Conservation (phyloP, 2,329 filamentous ascomycete genomes). For the Beauveria rudraprayagi region DNA sequence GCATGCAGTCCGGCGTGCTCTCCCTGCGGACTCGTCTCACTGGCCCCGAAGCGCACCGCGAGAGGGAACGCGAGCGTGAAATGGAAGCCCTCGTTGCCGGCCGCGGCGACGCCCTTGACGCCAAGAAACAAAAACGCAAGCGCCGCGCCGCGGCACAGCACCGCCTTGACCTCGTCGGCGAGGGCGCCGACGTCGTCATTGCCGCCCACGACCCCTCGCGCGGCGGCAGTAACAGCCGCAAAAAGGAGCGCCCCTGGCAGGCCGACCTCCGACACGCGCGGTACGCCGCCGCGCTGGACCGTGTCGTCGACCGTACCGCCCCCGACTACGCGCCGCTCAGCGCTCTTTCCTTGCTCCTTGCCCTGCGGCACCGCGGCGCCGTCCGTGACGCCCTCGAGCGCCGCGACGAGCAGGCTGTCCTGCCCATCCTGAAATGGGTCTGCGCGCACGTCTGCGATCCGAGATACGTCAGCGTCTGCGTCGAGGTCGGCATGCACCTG, state of each 20-base stretch:
- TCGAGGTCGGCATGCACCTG: constrained; percentile 74
- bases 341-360: constrained; percentile 70
- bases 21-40: constrained; percentile 84
- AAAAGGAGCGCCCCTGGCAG: constrained; percentile 71
- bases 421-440: constrained; percentile 79
- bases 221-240: constrained; percentile 29
- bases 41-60: constrained; percentile 68
- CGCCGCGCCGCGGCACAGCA: constrained; percentile 36
- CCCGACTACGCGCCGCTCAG: constrained; percentile 51
- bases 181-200: constrained; percentile 82
- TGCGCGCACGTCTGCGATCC: constrained; percentile 75
- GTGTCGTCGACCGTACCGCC: constrained; percentile 52
- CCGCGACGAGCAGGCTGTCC: constrained; percentile 71
- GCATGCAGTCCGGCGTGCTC: constrained; percentile 89
- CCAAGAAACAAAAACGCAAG: constrained; percentile 62
- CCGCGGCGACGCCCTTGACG: constrained; percentile 69
- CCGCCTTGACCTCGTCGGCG: constrained; percentile 71
- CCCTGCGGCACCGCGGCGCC: constrained; percentile 80
- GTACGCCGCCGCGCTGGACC: constrained; percentile 71
- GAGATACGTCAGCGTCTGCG: constrained; percentile 69
- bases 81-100: constrained; percentile 77
- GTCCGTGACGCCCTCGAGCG: constrained; percentile 71
- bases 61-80: constrained; percentile 70
- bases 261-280: constrained; percentile 67
- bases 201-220: constrained; percentile 51